These are phyloP conservation scores for Cupressus sempervirens DNA, from an alignment of 75 land plant genomes.

Conservation along the genomic window DNA sequence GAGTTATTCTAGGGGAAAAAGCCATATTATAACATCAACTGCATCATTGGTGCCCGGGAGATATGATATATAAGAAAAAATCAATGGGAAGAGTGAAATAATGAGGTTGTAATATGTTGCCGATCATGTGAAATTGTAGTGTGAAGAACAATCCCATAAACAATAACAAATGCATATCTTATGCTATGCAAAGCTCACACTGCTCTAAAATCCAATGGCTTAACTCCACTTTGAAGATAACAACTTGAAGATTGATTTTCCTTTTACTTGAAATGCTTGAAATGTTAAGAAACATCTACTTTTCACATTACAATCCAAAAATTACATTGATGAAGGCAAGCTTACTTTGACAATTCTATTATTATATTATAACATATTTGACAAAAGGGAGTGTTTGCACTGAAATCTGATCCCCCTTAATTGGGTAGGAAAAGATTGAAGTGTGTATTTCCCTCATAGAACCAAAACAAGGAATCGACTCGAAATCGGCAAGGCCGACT, in stretches of 20 bases:
- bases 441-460: background rate
- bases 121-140: background rate
- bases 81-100: background rate
- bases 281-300: background rate
- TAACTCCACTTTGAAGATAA: background rate
- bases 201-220: background rate
- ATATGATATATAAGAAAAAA: background rate
- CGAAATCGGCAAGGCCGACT: too few relatives aligned
- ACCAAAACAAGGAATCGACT: too few relatives aligned
- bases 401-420: background rate
- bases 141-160: background rate
- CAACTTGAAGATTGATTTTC: background rate
- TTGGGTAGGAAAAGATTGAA: background rate
- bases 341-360: background rate
- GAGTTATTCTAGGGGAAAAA: background rate
- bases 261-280: background rate
- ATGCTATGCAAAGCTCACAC: background rate
- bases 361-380: too few relatives aligned
- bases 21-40: background rate
- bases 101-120: background rate
- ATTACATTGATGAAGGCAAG: background rate
- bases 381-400: background rate
- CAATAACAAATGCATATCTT: background rate
- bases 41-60: background rate
- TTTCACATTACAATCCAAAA: background rate